Evolutionary conservation across 257 asterid species (phyloP).

Genomic region (Eustoma russellianum): DNA sequence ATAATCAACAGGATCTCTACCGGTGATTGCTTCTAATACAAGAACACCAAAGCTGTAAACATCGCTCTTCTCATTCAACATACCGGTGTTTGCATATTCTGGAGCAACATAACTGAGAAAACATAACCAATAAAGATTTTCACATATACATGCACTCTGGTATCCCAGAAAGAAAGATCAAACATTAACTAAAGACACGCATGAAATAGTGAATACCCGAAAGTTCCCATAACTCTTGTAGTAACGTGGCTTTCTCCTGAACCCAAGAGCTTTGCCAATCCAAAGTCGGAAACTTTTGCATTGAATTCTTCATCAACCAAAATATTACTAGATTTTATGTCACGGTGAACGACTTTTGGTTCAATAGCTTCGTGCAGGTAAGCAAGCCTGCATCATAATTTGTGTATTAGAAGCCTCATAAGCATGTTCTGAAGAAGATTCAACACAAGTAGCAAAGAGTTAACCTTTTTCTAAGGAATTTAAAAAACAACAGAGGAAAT

Average conservation of each 20-base stretch:
- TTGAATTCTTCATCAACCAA: slow-evolving; percentile 75
- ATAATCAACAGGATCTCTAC: slow-evolving; percentile 94
- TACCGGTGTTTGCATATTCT: slow-evolving; percentile 89
- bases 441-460: background rate
- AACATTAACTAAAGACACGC: slow-evolving; percentile 1
- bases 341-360: slow-evolving; percentile 94
- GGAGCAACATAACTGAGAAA: slow-evolving; percentile 84
- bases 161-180: no score
- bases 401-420: background rate
- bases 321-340: slow-evolving; percentile 95
- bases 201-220: slow-evolving; percentile 57
- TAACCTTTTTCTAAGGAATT: no score
- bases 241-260: slow-evolving; percentile 93
- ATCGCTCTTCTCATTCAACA: slow-evolving; percentile 89
- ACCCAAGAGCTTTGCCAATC: slow-evolving; percentile 92
- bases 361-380: slow-evolving; percentile 96
- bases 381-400: slow-evolving; percentile 58
- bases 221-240: slow-evolving; percentile 98
- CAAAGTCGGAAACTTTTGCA: slow-evolving; percentile 91
- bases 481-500: no score
- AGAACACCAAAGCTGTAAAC: slow-evolving; percentile 93
- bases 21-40: slow-evolving; percentile 81
- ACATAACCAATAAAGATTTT: no score
- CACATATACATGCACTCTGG: no score
- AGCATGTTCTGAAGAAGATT: background rate